Evolutionary conservation across 176 grass and related monocot species (phyloP).

Genomic region (Dendrocalamus sinicus): DNA sequence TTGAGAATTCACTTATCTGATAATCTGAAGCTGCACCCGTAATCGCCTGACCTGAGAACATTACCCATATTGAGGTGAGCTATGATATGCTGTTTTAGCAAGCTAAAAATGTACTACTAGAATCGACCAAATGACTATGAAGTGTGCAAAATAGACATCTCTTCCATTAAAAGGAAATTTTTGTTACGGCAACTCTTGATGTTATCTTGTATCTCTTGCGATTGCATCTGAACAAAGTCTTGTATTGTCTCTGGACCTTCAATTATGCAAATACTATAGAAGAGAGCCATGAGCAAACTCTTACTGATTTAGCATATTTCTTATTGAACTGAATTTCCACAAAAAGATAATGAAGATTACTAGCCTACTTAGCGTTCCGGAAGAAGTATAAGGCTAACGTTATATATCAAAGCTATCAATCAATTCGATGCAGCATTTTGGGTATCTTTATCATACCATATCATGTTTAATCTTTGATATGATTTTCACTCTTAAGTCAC

Average conservation of each 20-base stretch:
- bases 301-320: background rate
- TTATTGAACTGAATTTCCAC: background rate
- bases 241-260: conserved; percentile 90
- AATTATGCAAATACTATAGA: conserved; percentile 86
- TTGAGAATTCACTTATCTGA: too few relatives aligned
- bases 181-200: conserved; percentile 82
- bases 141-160: conserved; percentile 55
- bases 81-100: background rate
- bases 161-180: conserved; percentile 98
- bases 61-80: background rate
- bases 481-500: background rate
- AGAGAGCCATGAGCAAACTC: conserved; percentile 20
- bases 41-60: conserved; percentile 74
- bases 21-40: conserved; percentile 51
- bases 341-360: background rate
- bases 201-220: conserved; percentile 83
- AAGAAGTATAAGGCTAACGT: background rate
- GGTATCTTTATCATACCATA: conserved; percentile 1
- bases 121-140: background rate
- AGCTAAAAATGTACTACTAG: background rate
- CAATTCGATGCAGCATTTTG: background rate
- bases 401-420: conserved; percentile 11
- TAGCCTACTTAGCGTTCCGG: background rate
- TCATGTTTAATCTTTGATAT: background rate
- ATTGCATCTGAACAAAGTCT: conserved; percentile 79